Evolutionary conservation across 345 rosid species (phyloP), one percentile per base, ranked within the genome.

Genomic region (Ceriops tagal): DNA sequence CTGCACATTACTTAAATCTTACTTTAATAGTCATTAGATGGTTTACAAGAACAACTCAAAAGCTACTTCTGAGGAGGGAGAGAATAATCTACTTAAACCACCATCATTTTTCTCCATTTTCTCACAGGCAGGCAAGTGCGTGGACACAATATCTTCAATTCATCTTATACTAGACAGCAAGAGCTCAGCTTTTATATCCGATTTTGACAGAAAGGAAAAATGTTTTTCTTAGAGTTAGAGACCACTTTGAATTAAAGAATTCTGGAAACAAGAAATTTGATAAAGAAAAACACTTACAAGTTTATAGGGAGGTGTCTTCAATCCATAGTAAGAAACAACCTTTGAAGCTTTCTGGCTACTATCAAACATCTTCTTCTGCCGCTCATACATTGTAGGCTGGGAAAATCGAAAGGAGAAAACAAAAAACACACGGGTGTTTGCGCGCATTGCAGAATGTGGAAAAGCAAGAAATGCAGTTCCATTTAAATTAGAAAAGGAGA

Each of bases 231-330:
- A 39, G 65, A 16, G 35, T 55, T 21, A 4, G 31, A 22, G 35
- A 61, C 34, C 43, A 47, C 18, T n/a, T 39, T 43, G 49, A 32
- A 13, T 26, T 31, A 20, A 34, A 20, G 9, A 20, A 55, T 26
- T 27, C 22, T 62, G 32, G 35, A 1, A 16, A 28, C 18, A 62
- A 56, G 7, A n/a, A 24, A 20, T 1, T 28, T n/a, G 24, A 47
- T 37, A 43, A 22, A 59, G 62, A 46, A 8, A 19, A 61, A n/a
- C 8, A 75, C 91, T 78, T 75, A 93, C 98, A 59, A 91, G 92
- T 58, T 88, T 66, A 82, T 93, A 91, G 46, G 98, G 98, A 74
- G 97, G 96, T 37, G 82, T 77, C 92, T 84, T 89, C 76, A 93
- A 72, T 59, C 92, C 92, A 68, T 88, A 79, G 83, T 84, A 91